Evolutionary conservation across 768 basidiomycete species (phyloP).

Genomic region (Russula earlei): DNA sequence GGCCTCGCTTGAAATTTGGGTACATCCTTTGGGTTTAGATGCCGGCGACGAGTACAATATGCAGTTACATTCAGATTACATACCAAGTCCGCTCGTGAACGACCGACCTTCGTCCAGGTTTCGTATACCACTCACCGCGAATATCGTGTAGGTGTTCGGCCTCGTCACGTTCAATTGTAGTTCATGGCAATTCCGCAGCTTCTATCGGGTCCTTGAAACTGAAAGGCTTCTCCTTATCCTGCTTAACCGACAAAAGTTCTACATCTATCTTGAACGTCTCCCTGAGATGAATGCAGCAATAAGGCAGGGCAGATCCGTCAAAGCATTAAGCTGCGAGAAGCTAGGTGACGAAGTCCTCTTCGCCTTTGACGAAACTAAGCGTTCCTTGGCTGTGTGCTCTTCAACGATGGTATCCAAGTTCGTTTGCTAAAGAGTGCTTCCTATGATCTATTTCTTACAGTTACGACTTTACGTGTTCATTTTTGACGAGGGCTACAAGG

Average conservation of each 20-base stretch:
- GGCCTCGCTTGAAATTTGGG: not conserved
- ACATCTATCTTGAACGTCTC: conserved; percentile 14
- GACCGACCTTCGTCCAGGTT: conserved; percentile 2
- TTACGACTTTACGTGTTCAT: conserved; percentile 36
- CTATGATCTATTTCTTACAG: conserved; percentile 6
- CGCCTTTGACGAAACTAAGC: conserved; percentile 44
- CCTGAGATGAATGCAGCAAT: not conserved
- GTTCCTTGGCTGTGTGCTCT: conserved; percentile 38
- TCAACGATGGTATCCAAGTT: conserved; percentile 31
- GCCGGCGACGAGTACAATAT: conserved; percentile 10
- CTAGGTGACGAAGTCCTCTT: conserved; percentile 37
- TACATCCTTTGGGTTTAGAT: not conserved
- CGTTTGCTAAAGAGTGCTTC: not conserved
- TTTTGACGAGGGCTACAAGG: conserved; percentile 36
- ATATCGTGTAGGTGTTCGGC: conserved; percentile 1
- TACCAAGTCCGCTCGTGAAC: conserved; percentile 8
- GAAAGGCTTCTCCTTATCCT: conserved; percentile 10
- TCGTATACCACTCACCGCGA: not conserved
- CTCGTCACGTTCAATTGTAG: not conserved
- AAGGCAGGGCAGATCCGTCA: not conserved
- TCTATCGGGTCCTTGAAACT: conserved; percentile 11
- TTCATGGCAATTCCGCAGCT: not conserved
- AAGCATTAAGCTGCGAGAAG: conserved; percentile 34
- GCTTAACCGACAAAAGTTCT: not conserved
- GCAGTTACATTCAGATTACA: conserved; percentile 6